A percentile compares a stretch with the other conserved stretches of the same genome.
Evolutionary conservation across 1,284 basidiomycete genomes (phyloP).

Genomic region (Mycena sp.): DNA sequence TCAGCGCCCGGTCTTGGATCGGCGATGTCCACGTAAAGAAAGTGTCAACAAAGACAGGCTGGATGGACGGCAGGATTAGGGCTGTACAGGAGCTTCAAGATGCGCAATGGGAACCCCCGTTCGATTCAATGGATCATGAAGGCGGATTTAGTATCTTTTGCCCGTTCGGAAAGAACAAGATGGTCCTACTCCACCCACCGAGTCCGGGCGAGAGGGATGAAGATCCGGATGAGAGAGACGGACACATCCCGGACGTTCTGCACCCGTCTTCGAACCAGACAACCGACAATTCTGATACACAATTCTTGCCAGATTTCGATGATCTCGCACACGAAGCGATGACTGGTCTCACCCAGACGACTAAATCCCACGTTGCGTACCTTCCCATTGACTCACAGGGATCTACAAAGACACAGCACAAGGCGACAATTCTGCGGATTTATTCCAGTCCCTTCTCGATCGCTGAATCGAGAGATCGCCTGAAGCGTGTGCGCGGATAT

Average conservation of each 20-base stretch:
- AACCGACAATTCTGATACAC: neutral
- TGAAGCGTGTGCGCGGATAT: neutral
- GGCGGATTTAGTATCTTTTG: neutral
- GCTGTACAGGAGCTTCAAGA: neutral
- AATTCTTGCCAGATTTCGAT: neutral
- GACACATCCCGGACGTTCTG: neutral
- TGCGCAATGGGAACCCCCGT: neutral
- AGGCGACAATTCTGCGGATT: neutral
- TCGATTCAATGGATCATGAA: neutral
- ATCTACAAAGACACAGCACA: neutral
- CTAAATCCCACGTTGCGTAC: neutral
- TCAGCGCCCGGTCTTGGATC: neutral
- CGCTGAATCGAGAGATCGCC: neutral
- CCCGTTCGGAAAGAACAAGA: neutral
- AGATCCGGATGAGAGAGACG: neutral
- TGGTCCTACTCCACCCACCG: neutral
- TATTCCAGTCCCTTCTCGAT: neutral
- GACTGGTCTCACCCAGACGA: neutral
- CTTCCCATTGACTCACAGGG: neutral
- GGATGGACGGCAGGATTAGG: neutral
- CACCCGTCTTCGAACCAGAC: too few relatives aligned
- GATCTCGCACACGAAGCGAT: neutral
- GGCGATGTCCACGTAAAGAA: neutral
- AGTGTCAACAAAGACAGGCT: neutral
- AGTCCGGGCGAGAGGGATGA: neutral